phyloP scores from a whole-genome alignment of 2,329 filamentous ascomycete genomes.

The Sarocladium brachiariae region DNA sequence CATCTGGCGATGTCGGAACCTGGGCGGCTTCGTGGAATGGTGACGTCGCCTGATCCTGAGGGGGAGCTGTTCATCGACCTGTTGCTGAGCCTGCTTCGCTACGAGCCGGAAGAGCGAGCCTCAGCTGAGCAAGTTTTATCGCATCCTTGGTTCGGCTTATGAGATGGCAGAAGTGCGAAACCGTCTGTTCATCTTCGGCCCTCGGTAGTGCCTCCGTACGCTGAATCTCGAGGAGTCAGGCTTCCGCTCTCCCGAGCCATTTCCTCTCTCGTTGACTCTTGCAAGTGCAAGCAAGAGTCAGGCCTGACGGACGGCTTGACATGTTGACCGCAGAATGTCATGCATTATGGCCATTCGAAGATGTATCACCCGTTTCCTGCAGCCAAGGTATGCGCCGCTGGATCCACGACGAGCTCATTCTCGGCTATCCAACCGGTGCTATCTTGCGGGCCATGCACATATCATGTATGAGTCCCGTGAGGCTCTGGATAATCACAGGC shows the following conservation, averaged over 20 bases:
- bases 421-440: not conserved
- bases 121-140: not conserved
- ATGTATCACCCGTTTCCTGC: not conserved
- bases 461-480: not conserved
- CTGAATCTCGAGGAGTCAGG: not conserved
- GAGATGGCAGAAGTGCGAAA: not conserved
- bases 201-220: not conserved
- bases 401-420: not conserved
- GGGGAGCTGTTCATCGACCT: not conserved
- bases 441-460: not conserved
- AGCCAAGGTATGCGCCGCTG: not conserved
- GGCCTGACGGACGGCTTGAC: too few relatives aligned
- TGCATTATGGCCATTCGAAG: not conserved
- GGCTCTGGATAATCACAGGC: not conserved
- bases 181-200: not conserved
- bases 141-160: not conserved
- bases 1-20: not conserved
- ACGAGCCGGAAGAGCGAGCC: not conserved
- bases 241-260: not conserved
- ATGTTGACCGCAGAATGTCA: not conserved
- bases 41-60: not conserved
- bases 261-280: not conserved
- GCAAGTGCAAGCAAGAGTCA: not conserved
- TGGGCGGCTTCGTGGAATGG: not conserved
- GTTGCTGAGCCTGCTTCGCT: not conserved